phyloP scores from a whole-genome alignment of 306 rosid species.

The Morella rubra region DNA sequence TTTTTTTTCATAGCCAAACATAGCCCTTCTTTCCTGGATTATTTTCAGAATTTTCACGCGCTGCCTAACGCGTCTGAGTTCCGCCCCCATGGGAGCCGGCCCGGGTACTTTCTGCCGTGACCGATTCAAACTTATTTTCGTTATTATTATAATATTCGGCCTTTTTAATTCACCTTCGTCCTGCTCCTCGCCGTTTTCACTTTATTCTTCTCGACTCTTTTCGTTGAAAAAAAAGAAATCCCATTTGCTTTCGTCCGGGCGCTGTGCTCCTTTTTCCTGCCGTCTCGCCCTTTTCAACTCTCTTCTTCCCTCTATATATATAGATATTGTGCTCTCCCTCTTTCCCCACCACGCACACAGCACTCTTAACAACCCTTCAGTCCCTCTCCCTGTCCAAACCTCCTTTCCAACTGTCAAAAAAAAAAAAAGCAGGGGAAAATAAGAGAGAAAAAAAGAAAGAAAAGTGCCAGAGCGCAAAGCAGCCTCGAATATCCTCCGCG shows the following conservation, averaged over 20 bases:
- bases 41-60: neutral
- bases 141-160: too few relatives aligned
- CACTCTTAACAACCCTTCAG: neutral
- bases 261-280: neutral
- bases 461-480: neutral
- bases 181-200: neutral
- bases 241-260: neutral
- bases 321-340: neutral
- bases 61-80: neutral
- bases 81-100: neutral
- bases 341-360: neutral
- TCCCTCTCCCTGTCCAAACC: neutral
- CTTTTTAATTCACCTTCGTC: neutral
- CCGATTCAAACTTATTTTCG: neutral
- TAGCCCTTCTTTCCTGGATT: too few relatives aligned
- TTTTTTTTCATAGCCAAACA: too few relatives aligned
- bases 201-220: neutral
- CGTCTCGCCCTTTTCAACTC: neutral
- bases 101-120: neutral
- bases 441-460: neutral
- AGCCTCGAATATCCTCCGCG: constrained; percentile 48
- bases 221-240: too few relatives aligned
- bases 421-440: neutral
- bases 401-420: constrained; percentile 9
- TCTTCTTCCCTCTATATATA: constrained; percentile 3